Conservation (phyloP, 208 protist species). For the Acanthamoeba culbertsoni region DNA sequence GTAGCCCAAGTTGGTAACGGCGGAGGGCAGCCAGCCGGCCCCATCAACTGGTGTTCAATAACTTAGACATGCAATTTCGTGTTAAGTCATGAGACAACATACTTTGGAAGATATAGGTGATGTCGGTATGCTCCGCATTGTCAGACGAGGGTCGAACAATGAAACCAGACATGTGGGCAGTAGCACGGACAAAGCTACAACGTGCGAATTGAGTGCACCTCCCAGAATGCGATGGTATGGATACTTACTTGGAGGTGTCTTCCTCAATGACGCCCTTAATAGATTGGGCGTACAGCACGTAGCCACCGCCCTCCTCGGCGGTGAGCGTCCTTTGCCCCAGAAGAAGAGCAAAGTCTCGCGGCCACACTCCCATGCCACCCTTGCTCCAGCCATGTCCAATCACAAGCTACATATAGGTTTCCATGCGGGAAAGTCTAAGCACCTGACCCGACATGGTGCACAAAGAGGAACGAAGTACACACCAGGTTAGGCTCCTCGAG, state of each 20-base stretch:
- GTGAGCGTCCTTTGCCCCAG: neutral
- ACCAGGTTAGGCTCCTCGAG: conserved; percentile 4
- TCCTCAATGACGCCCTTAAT: neutral
- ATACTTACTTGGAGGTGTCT: neutral
- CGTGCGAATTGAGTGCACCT: neutral
- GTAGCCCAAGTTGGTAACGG: conserved; percentile 5
- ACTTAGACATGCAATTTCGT: no score
- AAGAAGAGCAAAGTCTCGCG: neutral
- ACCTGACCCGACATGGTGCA: no score
- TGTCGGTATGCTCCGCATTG: neutral
- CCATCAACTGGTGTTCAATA: neutral
- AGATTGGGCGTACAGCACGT: conserved; percentile 13
- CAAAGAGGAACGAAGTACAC: neutral
- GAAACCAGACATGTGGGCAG: neutral
- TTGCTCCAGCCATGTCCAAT: conserved; percentile 2
- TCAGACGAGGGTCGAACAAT: neutral
- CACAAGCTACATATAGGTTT: neutral
- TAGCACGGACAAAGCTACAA: neutral
- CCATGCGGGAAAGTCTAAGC: no score
- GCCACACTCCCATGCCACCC: neutral
- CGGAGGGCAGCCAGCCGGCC: neutral
- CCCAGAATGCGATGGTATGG: neutral
- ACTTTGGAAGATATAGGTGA: conserved; percentile 47
- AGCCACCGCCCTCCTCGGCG: neutral
- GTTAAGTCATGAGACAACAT: neutral